A percentile compares a stretch with the other conserved stretches of the same genome.
Evolutionary conservation across 345 rosid species (phyloP).

Genomic region (Arabis hirsuta): DNA sequence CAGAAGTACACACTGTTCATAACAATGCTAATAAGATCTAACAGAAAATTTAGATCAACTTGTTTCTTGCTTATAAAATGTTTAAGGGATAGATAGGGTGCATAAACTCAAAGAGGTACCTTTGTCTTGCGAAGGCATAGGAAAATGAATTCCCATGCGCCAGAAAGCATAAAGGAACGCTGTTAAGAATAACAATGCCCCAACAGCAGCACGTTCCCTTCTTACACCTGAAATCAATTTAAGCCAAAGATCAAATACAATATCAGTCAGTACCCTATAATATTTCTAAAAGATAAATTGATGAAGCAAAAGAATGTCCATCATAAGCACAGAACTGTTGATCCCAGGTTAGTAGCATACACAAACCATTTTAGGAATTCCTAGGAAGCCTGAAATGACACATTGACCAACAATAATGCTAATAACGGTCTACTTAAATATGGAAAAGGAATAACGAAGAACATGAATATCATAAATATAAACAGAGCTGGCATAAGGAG

Average conservation of each 20-base stretch:
- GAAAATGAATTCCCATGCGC: conserved; percentile 99
- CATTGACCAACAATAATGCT: not conserved
- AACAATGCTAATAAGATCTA: not conserved
- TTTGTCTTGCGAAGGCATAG: conserved; percentile 95
- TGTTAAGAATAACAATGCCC: conserved; percentile 84
- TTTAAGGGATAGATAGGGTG: conserved; percentile 7
- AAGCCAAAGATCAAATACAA: not conserved
- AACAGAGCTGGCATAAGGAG: not conserved
- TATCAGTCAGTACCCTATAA: not conserved
- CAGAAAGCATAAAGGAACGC: conserved; percentile 95
- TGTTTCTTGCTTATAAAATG: conserved; percentile 9
- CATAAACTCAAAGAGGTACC: conserved; percentile 50
- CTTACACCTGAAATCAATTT: conserved; percentile 65
- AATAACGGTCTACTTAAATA: not conserved
- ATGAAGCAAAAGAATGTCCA: conserved; percentile 13
- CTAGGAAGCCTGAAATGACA: conserved; percentile 3
- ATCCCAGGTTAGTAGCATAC: not conserved
- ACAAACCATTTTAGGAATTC: conserved; percentile 1
- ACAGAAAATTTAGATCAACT: not conserved
- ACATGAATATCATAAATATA: not conserved
- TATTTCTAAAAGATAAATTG: not conserved
- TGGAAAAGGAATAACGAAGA: not conserved
- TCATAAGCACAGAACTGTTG: conserved; percentile 3
- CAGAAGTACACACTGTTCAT: not conserved
- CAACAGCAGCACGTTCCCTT: conserved; percentile 89